Conservation (phyloP, 495 filamentous ascomycete genomes). For the Arthonia radiata region DNA sequence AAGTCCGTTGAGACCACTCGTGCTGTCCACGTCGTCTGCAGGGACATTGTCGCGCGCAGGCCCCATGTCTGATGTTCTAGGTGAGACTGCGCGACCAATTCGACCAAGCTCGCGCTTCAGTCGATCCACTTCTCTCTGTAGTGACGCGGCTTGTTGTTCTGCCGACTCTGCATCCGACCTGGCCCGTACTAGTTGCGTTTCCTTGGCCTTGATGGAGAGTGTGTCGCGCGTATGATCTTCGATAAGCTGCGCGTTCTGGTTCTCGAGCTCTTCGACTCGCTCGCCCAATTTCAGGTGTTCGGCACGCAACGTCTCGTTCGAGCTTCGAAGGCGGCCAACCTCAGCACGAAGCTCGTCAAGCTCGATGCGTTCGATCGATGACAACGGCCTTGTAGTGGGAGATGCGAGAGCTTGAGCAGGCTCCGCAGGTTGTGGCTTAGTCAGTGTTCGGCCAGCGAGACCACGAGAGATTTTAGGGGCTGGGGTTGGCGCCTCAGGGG, state of each 20-base stretch:
- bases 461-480: conserved; percentile 49
- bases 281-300: conserved; percentile 50
- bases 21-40: conserved; percentile 1
- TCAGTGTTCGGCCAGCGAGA: conserved; percentile 63
- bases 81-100: conserved; percentile 15
- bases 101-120: conserved; percentile 53
- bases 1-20: neutral
- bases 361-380: conserved; percentile 59
- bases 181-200: conserved; percentile 84
- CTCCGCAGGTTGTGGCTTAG: conserved; percentile 37
- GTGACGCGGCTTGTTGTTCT: conserved; percentile 56
- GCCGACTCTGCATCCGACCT: conserved; percentile 73
- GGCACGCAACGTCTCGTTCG: conserved; percentile 48
- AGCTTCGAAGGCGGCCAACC: conserved; percentile 47
- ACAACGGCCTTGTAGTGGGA: conserved; percentile 27
- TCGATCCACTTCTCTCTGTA: conserved; percentile 73
- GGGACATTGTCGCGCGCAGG: too few species aligned
- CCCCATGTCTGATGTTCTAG: too few species aligned
- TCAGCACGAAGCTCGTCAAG: conserved; percentile 67
- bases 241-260: conserved; percentile 87
- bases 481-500: conserved; percentile 32
- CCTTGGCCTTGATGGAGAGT: conserved; percentile 89
- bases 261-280: conserved; percentile 68
- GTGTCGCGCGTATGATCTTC: conserved; percentile 94
- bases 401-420: conserved; percentile 11